These are phyloP conservation scores for Aureobasidium uvarum DNA, from an alignment of 2,329 filamentous ascomycete genomes.

Conservation along the genomic window DNA sequence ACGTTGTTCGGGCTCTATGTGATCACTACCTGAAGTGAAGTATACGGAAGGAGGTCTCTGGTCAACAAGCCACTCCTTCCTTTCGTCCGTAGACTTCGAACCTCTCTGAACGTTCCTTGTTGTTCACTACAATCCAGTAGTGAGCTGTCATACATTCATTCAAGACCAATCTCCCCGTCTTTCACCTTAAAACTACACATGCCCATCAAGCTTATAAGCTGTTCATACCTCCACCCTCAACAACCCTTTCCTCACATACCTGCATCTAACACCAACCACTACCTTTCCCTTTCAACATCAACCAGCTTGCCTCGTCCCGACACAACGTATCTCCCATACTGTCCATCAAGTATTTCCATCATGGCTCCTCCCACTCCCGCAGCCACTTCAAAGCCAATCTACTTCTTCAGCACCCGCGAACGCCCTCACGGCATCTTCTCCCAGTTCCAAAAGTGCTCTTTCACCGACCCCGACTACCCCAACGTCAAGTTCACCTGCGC, in stretches of 20 bases:
- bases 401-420: slow-evolving; percentile 46
- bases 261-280: background rate
- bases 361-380: background rate
- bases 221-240: background rate
- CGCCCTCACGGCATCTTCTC: slow-evolving; percentile 56
- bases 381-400: slow-evolving; percentile 32
- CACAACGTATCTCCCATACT: background rate
- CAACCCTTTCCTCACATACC: background rate
- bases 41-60: background rate
- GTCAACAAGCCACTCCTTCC: slow-evolving; percentile 4
- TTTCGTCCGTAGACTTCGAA: background rate
- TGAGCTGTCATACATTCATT: no score
- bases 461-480: background rate
- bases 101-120: background rate
- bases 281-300: background rate
- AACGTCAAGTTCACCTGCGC: slow-evolving; percentile 1
- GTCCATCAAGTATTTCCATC: background rate
- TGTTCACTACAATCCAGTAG: background rate
- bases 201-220: background rate
- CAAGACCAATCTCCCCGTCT: background rate
- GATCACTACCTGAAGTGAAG: no score
- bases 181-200: background rate
- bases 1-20: no score
- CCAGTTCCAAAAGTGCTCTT: slow-evolving; percentile 55
- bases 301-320: background rate